Evolutionary conservation across 1,284 basidiomycete genomes (phyloP).

Genomic region (Entoloma clypeatum): DNA sequence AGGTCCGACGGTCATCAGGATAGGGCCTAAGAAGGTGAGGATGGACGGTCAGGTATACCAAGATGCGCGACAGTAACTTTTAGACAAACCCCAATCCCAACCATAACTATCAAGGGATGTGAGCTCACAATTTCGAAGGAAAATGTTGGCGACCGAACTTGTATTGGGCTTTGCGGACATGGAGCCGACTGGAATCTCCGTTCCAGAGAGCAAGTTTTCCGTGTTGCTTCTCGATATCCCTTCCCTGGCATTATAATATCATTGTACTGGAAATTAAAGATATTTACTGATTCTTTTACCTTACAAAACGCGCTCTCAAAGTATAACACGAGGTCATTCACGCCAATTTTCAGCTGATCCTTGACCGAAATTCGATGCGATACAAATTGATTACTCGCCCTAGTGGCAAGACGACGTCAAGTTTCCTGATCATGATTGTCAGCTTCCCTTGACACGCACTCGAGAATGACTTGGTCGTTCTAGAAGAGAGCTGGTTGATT

Average conservation of each 20-base stretch:
- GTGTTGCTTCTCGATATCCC: conserved; percentile 59
- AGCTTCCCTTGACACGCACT: conserved; percentile 38
- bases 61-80: not conserved
- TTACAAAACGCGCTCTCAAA: conserved; percentile 77
- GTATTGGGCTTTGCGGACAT: conserved; percentile 88
- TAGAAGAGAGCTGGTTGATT: conserved; percentile 27
- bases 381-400: conserved; percentile 78
- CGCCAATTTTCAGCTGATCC: conserved; percentile 46
- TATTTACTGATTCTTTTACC: conserved; percentile 34
- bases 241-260: conserved; percentile 42
- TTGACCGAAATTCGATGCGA: conserved; percentile 61
- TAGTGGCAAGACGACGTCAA: conserved; percentile 24
- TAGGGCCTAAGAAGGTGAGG: conserved; percentile 46
- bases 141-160: conserved; percentile 62
- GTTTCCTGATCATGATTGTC: not conserved
- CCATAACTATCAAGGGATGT: conserved; percentile 54
- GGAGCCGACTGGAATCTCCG: conserved; percentile 80
- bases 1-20: conserved; percentile 75
- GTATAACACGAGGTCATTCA: conserved; percentile 65
- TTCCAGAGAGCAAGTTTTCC: conserved; percentile 74
- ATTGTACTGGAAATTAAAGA: not conserved
- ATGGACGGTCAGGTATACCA: not conserved
- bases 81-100: conserved; percentile 76
- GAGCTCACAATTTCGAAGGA: not conserved
- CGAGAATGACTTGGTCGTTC: conserved; percentile 67